These are phyloP conservation scores for Pelargonium cotyledonis DNA, from an alignment of 441 rosid species.

Conservation along the genomic window DNA sequence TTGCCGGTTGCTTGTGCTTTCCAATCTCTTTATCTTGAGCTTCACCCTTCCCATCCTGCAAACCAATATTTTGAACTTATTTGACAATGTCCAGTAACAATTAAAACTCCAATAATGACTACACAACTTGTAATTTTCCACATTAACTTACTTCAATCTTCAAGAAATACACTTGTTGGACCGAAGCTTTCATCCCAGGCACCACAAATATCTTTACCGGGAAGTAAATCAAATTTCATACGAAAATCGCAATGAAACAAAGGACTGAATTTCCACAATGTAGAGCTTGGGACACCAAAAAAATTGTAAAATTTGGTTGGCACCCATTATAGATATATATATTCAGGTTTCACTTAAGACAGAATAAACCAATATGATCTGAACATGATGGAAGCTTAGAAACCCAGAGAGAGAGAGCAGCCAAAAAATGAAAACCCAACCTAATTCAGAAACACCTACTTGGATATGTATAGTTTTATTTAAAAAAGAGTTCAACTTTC, in stretches of 20 bases:
- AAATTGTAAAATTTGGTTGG: neutral
- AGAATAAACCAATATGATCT: neutral
- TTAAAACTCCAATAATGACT: neutral
- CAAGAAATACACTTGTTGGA: neutral
- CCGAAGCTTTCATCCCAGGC: slow-evolving; percentile 4
- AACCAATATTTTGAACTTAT: neutral
- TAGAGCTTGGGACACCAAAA: neutral
- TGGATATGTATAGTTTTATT: too few relatives aligned
- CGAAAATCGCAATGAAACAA: too few relatives aligned
- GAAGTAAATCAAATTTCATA: too few relatives aligned
- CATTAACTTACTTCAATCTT: neutral
- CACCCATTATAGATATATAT: neutral
- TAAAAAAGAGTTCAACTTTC: too few relatives aligned
- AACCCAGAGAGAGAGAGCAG: neutral
- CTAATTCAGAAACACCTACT: too few relatives aligned
- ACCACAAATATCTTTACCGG: neutral
- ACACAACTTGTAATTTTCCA: neutral
- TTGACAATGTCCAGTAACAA: too few relatives aligned
- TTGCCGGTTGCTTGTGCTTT: slow-evolving; percentile 18
- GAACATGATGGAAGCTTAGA: neutral
- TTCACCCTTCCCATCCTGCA: slow-evolving; percentile 24
- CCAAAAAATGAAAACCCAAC: too few relatives aligned
- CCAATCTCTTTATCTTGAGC: slow-evolving; percentile 25
- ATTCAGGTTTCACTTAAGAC: neutral
- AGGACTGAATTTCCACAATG: neutral